phyloP scores from a whole-genome alignment of 306 rosid species.

The Pterocarpus santalinus region DNA sequence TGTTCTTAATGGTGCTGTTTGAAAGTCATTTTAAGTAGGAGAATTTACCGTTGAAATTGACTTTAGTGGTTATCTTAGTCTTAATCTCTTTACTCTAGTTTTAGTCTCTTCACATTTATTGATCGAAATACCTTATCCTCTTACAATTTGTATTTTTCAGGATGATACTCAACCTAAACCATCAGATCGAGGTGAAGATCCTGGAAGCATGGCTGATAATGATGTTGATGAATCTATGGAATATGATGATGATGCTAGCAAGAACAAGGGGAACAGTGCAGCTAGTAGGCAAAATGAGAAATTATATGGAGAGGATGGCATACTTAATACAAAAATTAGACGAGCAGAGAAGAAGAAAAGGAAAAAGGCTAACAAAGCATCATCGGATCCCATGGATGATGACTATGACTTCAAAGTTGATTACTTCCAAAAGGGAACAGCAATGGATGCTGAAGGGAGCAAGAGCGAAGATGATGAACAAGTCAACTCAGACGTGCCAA shows the following conservation, averaged over 20 bases:
- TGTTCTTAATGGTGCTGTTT: constrained; percentile 15
- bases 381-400: constrained; percentile 72
- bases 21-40: no score
- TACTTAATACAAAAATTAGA: constrained; percentile 74
- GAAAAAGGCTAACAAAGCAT: constrained; percentile 65
- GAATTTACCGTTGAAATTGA: no score
- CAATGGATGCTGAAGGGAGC: constrained; percentile 70
- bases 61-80: no score
- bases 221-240: constrained; percentile 64
- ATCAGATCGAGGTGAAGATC: constrained; percentile 52
- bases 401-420: constrained; percentile 91
- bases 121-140: background rate
- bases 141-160: constrained; percentile 50
- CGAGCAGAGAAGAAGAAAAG: constrained; percentile 85
- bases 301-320: constrained; percentile 79
- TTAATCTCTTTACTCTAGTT: no score
- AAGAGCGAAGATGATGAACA: constrained; percentile 33
- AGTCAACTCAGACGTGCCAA: constrained; percentile 48
- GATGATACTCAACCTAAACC: constrained; percentile 41
- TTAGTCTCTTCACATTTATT: no score
- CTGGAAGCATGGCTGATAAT: constrained; percentile 44
- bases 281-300: constrained; percentile 79
- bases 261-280: constrained; percentile 60
- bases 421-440: constrained; percentile 61
- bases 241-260: constrained; percentile 55